Evolutionary conservation across 352 stramenopile genomes (phyloP), one percentile per base, ranked within the genome.

Genomic region (Pythium brachiatum): DNA sequence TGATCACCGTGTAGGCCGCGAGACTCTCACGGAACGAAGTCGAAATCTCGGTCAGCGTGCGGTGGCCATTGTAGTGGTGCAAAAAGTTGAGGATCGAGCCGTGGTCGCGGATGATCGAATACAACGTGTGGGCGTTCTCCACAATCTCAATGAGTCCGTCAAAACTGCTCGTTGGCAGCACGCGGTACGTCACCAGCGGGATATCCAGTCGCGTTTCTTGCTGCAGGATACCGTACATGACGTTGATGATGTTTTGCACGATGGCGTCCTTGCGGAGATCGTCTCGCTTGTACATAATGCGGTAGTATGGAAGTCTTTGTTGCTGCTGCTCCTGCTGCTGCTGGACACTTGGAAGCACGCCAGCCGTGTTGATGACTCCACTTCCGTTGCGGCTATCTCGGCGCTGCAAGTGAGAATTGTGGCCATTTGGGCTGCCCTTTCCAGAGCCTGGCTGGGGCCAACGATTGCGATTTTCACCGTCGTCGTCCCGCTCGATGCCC

Each of bases 1-100:
- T 99, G 55, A 99, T 98, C 36, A 99, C 97, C 29, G 97, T 99
- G 81, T 99, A 99, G 25, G 97, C 97, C 12, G 98, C 98, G 54
- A 98, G 94, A 68, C 86, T 98, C 58, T 98, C 85, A 18, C 85
- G 75, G 52, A 92, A 94, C 7, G 83, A 92, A 20, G 82, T 83
- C 41, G 83, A 92, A 38, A 94, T 94, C 57, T 94, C 85, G 55
- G 81, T 89, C n/a, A 94, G 73, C 32, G 81, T 94, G 31, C 85
- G 81, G 50, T 94, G 81, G 18, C 85, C 82, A 29, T 94, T 94
- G 73, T 94, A 89, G 36, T 90, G 85, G 34, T 94, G 83, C 31
- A 94, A 41, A 41, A 94, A 94, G 57, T 92, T 92, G 59, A 94
- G 78, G 54, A 94, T 92, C 34, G 62, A 90, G 41, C 79, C 78